Base-by-base conservation (phyloP, 2,329 filamentous ascomycete genomes). In the Phaeomoniella chlamydospora region DNA sequence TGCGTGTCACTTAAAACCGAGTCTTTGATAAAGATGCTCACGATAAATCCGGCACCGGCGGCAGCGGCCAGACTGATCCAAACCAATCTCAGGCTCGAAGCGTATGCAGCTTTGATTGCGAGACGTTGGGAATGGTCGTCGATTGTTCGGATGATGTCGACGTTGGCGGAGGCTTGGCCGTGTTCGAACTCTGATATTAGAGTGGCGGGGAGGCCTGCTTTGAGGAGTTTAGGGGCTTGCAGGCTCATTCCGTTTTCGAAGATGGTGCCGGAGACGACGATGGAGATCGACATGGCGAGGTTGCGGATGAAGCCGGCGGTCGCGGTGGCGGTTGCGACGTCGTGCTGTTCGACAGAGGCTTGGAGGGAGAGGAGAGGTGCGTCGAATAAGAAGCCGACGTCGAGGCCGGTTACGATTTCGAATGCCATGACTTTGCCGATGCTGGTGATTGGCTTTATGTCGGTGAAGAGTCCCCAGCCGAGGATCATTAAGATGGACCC, bases 381-480 rank as follows among this genome's bases (percentile, higher is more conserved):
- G 39, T 68, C 54, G 48, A 74, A 74, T 0, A 72, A 55, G 12
- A 70, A 48, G 0, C 67, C 69, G 0, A 59, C 58, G 1, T 70
- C 71, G 1, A 67, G 41, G 1, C 69, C 71, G 45, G 62, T 63
- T 15, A 78, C 56, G 30, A 77, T 52, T 51, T 77, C 70, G 46
- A 62, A 78, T 29, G 59, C 53, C 43, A 64, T 53, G 35, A 65
- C 58, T 15, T 57, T 55, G 13, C 58, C 50, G 55, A 61, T 64
- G 36, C 54, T 77, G 43, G 49, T 77, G 48, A 68, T 65, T 13
- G 59, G 55, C 18, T 62, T 59, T 3, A 72, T 51, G 22, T 68
- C 66, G 17, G 83, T 68, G 47, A 75, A 65, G 37, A 79, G 69
- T 37, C 78, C 80, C 29, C 70, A 72, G 3, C 79, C 80, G 5